Conservation (phyloP, 805 yeast species). For the Diddensiella caesifluorescens region DNA sequence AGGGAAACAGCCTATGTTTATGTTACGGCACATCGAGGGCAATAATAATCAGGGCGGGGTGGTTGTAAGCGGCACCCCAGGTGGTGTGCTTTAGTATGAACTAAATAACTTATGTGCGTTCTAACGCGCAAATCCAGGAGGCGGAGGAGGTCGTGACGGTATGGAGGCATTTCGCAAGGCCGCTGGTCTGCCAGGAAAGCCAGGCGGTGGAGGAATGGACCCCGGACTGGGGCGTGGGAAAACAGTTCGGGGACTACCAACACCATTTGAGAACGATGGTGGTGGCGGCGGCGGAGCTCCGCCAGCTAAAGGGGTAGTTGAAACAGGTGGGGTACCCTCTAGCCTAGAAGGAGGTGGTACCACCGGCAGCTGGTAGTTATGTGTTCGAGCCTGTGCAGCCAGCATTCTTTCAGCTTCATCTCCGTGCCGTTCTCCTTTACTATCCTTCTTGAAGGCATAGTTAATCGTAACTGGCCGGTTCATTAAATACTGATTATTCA, state of each 20-base stretch:
- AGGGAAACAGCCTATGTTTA: conserved; percentile 85
- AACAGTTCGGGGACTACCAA: no score
- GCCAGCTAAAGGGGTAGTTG: no score
- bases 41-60: conserved; percentile 16
- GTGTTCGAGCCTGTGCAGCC: conserved; percentile 55
- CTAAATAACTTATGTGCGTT: not conserved
- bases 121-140: conserved; percentile 1
- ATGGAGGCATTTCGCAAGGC: no score
- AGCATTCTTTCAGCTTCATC: conserved; percentile 67
- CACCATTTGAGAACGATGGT: no score
- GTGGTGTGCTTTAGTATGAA: conserved; percentile 21
- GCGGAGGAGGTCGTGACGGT: conserved; percentile 1
- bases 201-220: not conserved
- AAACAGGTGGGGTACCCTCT: no score
- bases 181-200: no score
- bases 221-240: not conserved
- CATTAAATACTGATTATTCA: conserved; percentile 67
- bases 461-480: conserved; percentile 55
- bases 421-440: conserved; percentile 63
- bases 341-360: conserved; percentile 2
- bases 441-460: conserved; percentile 67
- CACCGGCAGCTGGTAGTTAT: conserved; percentile 20
- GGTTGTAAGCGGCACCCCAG: conserved; percentile 23
- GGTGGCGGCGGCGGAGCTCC: no score
- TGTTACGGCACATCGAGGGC: conserved; percentile 79